phyloP scores from a whole-genome alignment of 306 rosid species.

The Trifolium dubium region DNA sequence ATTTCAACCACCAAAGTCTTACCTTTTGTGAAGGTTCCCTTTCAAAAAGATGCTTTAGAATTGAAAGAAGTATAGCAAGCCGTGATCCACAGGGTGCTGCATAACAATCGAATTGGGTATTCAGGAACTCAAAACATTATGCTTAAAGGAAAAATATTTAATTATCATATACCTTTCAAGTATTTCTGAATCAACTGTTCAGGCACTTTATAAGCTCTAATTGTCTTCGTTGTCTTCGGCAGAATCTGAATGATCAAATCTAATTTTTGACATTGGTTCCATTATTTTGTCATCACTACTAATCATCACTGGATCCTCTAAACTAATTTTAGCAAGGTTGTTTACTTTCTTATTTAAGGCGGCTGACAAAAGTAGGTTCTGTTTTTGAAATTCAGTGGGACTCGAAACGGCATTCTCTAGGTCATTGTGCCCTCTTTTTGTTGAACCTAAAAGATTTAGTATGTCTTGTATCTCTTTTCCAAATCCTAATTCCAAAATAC shows the following conservation, averaged over 20 bases:
- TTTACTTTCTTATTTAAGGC: conserved; percentile 92
- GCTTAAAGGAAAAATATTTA: conserved; percentile 10
- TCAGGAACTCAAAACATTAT: conserved; percentile 13
- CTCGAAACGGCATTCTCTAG: conserved; percentile 48
- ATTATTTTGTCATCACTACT: conserved; percentile 68
- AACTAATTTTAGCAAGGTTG: conserved; percentile 83
- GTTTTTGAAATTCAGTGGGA: conserved; percentile 55
- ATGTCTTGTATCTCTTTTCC: conserved; percentile 90
- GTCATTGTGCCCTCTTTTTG: conserved; percentile 38
- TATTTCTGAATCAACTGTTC: conserved; percentile 77
- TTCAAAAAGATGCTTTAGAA: conserved; percentile 82
- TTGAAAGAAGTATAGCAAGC: conserved; percentile 74
- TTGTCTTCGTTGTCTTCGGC: conserved; percentile 55
- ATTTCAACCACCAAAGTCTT: conserved; percentile 25
- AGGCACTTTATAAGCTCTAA: conserved; percentile 81
- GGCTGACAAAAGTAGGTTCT: conserved; percentile 90
- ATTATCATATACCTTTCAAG: conserved; percentile 64
- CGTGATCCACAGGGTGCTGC: conserved; percentile 91
- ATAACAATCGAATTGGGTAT: conserved; percentile 36
- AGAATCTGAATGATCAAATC: conserved; percentile 48
- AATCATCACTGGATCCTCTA: conserved; percentile 86
- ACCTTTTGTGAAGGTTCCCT: conserved; percentile 77
- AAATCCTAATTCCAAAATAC: conserved; percentile 94
- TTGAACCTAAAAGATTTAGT: conserved; percentile 73
- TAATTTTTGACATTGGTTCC: conserved; percentile 45